Evolutionary conservation across 139 green algal genomes (phyloP), one percentile per base, ranked within the genome.

Genomic region (Chlamydomonas schloesseri): DNA sequence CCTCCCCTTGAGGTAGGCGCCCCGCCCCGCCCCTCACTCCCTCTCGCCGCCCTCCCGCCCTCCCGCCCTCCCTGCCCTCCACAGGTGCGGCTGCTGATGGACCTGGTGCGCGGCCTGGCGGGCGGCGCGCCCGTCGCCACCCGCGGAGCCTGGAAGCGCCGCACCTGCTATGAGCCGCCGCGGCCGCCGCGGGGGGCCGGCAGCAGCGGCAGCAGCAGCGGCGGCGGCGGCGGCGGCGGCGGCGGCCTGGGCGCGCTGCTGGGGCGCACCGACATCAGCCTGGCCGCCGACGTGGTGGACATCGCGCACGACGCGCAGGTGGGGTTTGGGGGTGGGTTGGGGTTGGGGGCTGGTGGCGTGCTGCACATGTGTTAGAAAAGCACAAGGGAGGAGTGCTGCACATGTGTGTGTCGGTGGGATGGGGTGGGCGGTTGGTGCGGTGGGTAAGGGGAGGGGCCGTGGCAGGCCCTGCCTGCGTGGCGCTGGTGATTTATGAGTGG

Each of bases 81-180:
- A 24, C 58, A 82, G 75, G 36, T 82, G 57, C 68, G 68, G 36
- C 58, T 82, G 34, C 5, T 82, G 23, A 17, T 82, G 28, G 90
- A 73, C 1, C 50, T 89, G 18, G 71, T 91, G 13, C 73, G 89
- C 17, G 71, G 70, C 26, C 18, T 94, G 58, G 81, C 73, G 15
- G 29, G n/a, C 14, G 34, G n/a, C 10, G 74, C 88, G 62, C 86
- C 93, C 2, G 33, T 70, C 11, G 74, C 86, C 47, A 64, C 94
- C 34, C 90, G 90, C n/a, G 84, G 86, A 11, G 53, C 83, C 0
- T 74, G 70, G 13, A 91, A 91, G 71, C 89, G 92, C 29, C 90
- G 94, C 64, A 91, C 91, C 23, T 91, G 90, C 82, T 96, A 92
- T 82, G 81, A 82, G 33, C 47, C 86, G 37, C 64, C 47, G 68